Conservation (phyloP, 2,329 filamentous ascomycete species). For the Sordariomycetes sp. region DNA sequence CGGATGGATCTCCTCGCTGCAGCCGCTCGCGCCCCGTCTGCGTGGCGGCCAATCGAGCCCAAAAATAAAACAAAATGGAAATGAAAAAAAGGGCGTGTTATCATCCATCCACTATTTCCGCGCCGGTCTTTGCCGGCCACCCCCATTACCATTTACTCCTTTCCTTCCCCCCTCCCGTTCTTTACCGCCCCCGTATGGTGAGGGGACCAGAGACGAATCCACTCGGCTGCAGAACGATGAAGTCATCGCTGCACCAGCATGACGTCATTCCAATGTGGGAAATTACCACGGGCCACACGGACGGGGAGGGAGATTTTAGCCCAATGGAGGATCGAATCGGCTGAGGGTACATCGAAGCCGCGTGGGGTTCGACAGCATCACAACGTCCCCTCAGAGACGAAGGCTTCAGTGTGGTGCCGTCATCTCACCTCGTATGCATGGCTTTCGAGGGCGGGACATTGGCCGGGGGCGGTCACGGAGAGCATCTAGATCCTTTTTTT, state of each 20-base stretch:
- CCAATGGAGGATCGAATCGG: neutral
- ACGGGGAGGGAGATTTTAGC: neutral
- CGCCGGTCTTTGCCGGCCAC: neutral
- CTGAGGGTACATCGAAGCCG: neutral
- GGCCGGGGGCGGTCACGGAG: too few species aligned
- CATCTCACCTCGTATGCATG: too few species aligned
- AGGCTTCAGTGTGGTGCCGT: too few species aligned
- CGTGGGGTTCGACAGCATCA: too few species aligned
- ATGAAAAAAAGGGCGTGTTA: too few species aligned
- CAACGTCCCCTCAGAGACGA: too few species aligned
- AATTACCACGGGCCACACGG: neutral
- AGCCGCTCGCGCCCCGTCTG: neutral
- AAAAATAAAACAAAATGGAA: too few species aligned
- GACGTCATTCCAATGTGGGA: neutral
- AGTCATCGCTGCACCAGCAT: neutral
- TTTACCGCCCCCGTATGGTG: neutral
- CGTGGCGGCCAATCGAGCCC: neutral
- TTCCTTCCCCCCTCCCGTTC: neutral
- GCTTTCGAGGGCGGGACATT: too few species aligned
- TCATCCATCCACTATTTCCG: too few species aligned
- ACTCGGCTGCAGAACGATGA: slow-evolving; percentile 1
- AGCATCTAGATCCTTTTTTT: too few species aligned
- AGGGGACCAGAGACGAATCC: neutral
- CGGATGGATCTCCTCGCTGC: neutral
- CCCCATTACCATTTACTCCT: neutral